Evolutionary conservation across 23 red algal genomes (phyloP).

Genomic region (Gracilaria vermiculophylla): DNA sequence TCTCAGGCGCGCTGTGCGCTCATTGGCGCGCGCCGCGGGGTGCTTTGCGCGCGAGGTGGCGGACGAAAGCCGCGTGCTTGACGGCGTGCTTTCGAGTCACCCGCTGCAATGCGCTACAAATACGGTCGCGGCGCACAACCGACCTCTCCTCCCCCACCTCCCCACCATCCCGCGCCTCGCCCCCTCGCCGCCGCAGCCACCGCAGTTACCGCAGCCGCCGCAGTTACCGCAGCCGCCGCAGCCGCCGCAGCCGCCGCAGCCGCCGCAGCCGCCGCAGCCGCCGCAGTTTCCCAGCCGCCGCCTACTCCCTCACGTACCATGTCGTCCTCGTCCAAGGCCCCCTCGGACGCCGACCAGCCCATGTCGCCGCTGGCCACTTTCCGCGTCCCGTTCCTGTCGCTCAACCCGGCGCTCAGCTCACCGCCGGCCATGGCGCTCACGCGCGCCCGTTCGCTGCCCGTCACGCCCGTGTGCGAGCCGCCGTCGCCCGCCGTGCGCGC

Average conservation of each 20-base stretch:
- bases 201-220: no score
- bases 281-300: no score
- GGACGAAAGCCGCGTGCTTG: no score
- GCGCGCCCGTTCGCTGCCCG: neutral
- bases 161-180: neutral
- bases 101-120: neutral
- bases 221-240: no score
- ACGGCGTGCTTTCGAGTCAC: no score
- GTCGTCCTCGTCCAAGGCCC: neutral
- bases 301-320: neutral
- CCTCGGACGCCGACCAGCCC: neutral
- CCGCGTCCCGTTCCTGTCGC: conserved; percentile 5
- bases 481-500: neutral
- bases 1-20: neutral
- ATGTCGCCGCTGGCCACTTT: conserved; percentile 5
- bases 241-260: no score
- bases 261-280: no score
- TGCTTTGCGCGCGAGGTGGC: no score
- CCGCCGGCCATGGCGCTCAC: neutral
- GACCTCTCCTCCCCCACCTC: neutral
- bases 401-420: conserved; percentile 12
- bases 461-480: neutral
- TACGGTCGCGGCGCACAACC: neutral
- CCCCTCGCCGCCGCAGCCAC: neutral
- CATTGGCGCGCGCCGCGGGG: neutral